A percentile compares a stretch with the other conserved stretches of the same genome.
phyloP scores from a whole-genome alignment of 768 basidiomycete species.

The Ramaria rubella region DNA sequence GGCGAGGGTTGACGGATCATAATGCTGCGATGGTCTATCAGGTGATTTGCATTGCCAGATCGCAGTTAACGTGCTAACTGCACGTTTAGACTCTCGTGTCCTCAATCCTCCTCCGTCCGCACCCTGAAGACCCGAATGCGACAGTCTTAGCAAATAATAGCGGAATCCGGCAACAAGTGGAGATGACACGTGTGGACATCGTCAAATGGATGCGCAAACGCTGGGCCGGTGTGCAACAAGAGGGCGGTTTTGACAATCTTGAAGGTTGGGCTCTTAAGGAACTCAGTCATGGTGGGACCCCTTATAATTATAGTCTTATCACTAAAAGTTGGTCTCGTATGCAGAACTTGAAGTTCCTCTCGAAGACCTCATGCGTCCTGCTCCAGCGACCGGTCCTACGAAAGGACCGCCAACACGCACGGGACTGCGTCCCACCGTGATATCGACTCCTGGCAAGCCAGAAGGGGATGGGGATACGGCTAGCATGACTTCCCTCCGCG shows the following conservation, averaged over 20 bases:
- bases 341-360: conserved; percentile 74
- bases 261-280: conserved; percentile 87
- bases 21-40: conserved; percentile 73
- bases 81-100: conserved; percentile 58
- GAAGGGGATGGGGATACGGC: conserved; percentile 34
- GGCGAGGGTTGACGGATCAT: conserved; percentile 55
- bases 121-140: conserved; percentile 48
- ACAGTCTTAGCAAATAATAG: conserved; percentile 68
- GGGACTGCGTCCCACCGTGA: conserved; percentile 13
- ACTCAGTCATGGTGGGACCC: conserved; percentile 80
- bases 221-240: conserved; percentile 68
- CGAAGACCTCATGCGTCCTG: conserved; percentile 60
- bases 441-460: conserved; percentile 14
- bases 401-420: conserved; percentile 30
- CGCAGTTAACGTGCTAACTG: neutral
- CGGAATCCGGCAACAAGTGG: conserved; percentile 62
- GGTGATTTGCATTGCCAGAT: conserved; percentile 31
- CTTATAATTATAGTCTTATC: conserved; percentile 12
- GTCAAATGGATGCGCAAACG: conserved; percentile 69
- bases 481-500: conserved; percentile 38
- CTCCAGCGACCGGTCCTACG: conserved; percentile 26
- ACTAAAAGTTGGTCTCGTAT: neutral
- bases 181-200: conserved; percentile 58
- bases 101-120: conserved; percentile 61
- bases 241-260: conserved; percentile 75